phyloP scores from a whole-genome alignment of 805 yeast species.

The Ogataea chonburiensis region DNA sequence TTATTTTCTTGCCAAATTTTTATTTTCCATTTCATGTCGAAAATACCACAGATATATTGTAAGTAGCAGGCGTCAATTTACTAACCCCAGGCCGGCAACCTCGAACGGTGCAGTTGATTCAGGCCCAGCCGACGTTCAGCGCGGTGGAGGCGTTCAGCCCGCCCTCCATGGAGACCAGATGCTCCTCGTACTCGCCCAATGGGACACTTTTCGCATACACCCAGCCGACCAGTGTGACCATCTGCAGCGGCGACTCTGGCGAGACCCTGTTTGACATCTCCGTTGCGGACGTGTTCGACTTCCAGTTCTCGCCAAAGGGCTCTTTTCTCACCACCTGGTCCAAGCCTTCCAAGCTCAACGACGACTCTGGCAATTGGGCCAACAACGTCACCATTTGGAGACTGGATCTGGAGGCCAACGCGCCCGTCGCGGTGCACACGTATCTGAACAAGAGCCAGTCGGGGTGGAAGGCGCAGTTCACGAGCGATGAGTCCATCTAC shows the following conservation, averaged over 20 bases:
- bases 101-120: constrained; percentile 50
- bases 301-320: constrained; percentile 88
- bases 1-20: constrained; percentile 5
- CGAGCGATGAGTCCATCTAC: constrained; percentile 71
- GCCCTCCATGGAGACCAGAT: constrained; percentile 51
- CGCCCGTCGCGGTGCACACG: constrained; percentile 35
- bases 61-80: constrained; percentile 8
- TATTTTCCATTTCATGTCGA: constrained; percentile 19
- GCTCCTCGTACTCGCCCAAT: constrained; percentile 63
- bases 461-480: constrained; percentile 92
- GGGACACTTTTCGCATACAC: constrained; percentile 73
- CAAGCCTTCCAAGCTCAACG: constrained; percentile 64
- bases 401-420: constrained; percentile 33
- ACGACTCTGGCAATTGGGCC: constrained; percentile 69
- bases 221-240: constrained; percentile 57
- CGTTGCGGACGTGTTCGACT: constrained; percentile 69
- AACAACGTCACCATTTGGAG: constrained; percentile 81
- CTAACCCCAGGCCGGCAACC: constrained; percentile 52
- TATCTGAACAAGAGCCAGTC: constrained; percentile 80
- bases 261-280: constrained; percentile 47
- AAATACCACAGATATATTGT: constrained; percentile 32
- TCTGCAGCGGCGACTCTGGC: constrained; percentile 57
- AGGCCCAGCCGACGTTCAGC: constrained; percentile 43
- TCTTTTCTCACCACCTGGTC: constrained; percentile 85
- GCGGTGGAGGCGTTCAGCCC: constrained; percentile 30